These are phyloP conservation scores for Emericellopsis terricola DNA, from an alignment of 495 filamentous ascomycete genomes.

Conservation along the genomic window DNA sequence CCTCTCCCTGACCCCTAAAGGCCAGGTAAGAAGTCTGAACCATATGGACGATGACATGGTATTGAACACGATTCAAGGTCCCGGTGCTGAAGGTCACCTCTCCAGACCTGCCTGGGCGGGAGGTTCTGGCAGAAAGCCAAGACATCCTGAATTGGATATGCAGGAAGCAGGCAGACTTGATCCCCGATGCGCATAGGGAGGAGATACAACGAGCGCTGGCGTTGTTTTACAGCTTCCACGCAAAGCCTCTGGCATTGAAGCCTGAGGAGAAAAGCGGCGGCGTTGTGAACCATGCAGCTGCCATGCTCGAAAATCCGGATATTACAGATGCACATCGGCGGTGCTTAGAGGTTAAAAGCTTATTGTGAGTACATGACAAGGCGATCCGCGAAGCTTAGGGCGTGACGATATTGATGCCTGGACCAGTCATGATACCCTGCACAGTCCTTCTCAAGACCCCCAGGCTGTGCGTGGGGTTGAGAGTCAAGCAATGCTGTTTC, in stretches of 20 bases:
- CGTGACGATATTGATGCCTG: too few species aligned
- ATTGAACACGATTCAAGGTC: neutral
- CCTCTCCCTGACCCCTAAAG: slow-evolving; percentile 1
- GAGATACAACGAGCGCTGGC: neutral
- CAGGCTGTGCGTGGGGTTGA: too few species aligned
- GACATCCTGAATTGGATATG: slow-evolving; percentile 4
- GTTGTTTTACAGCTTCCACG: slow-evolving; percentile 1
- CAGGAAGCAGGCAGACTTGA: neutral
- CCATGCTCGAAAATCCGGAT: slow-evolving; percentile 24
- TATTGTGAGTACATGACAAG: slow-evolving; percentile 2
- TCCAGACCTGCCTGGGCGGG: neutral
- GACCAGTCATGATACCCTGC: too few species aligned
- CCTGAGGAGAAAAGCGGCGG: neutral
- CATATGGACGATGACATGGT: neutral
- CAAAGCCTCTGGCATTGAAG: neutral
- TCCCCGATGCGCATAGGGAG: neutral
- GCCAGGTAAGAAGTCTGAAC: neutral
- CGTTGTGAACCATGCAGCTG: neutral
- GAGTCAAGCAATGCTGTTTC: too few species aligned
- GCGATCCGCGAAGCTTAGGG: too few species aligned
- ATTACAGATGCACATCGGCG: slow-evolving; percentile 29
- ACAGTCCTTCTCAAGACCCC: too few species aligned
- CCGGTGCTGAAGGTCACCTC: neutral
- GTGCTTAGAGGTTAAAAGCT: slow-evolving; percentile 16
- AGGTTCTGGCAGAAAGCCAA: slow-evolving; percentile 1